Percentiles rank a stretch among this genome's conserved stretches.
Evolutionary conservation across 306 rosid genomes (phyloP).

Genomic region (Leucaena leucocephala): DNA sequence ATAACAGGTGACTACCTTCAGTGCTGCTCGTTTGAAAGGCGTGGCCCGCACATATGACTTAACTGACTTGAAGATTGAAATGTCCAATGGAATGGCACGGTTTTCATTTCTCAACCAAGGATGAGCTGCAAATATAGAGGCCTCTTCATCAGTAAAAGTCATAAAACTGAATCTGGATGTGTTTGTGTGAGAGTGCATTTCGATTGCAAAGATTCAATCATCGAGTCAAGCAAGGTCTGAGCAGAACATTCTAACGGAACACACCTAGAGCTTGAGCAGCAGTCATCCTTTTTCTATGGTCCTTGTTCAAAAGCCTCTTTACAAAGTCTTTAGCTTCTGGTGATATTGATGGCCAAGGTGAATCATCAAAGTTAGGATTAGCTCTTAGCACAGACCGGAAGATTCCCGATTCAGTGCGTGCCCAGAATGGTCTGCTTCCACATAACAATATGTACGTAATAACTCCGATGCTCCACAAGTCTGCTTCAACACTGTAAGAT

Average conservation of each 20-base stretch:
- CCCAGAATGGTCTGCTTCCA: constrained; percentile 98
- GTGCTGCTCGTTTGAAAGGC: constrained; percentile 81
- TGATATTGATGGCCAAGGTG: constrained; percentile 94
- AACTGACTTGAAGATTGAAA: constrained; percentile 77
- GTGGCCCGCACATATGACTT: constrained; percentile 75
- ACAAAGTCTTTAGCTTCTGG: constrained; percentile 94
- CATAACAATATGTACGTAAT: constrained; percentile 89
- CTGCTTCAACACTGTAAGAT: constrained; percentile 89
- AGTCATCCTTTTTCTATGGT: constrained; percentile 93
- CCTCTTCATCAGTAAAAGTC: constrained; percentile 34
- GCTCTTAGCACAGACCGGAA: constrained; percentile 94
- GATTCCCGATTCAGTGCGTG: constrained; percentile 96
- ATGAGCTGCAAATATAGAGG: constrained; percentile 73
- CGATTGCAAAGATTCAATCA: constrained; percentile 22
- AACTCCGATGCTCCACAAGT: constrained; percentile 96
- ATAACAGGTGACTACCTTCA: constrained; percentile 64
- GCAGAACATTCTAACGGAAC: constrained; percentile 39
- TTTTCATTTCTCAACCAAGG: constrained; percentile 87
- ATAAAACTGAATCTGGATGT: constrained; percentile 13
- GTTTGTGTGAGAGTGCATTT: not conserved
- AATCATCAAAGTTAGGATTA: constrained; percentile 87
- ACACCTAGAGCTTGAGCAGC: constrained; percentile 94
- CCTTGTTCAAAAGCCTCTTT: constrained; percentile 91
- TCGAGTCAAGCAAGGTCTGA: constrained; percentile 20
- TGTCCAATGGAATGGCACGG: constrained; percentile 72